Evolutionary conservation across 768 basidiomycete genomes (phyloP).

Genomic region (Rhizopogon rudus): DNA sequence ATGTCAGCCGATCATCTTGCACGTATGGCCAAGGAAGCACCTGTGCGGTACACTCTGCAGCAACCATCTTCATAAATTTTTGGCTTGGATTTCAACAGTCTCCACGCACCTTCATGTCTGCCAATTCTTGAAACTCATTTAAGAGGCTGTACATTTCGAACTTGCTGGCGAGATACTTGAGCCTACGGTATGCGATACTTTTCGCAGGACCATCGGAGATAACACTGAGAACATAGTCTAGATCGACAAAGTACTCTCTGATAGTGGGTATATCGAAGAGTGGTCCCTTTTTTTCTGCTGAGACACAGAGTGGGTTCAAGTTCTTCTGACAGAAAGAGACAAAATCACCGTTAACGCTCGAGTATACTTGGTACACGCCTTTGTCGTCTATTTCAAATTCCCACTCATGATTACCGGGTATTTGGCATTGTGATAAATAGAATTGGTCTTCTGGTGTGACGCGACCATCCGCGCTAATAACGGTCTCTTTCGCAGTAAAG

Average conservation of each 20-base stretch:
- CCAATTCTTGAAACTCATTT: slow-evolving; percentile 90
- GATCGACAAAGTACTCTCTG: slow-evolving; percentile 92
- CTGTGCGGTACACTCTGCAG: slow-evolving; percentile 27
- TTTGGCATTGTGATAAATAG: slow-evolving; percentile 62
- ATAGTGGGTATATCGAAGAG: slow-evolving; percentile 78
- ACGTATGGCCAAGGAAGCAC: slow-evolving; percentile 6
- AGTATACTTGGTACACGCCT: slow-evolving; percentile 89
- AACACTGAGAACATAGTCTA: slow-evolving; percentile 86
- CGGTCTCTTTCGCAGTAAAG: slow-evolving; percentile 54
- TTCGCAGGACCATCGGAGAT: slow-evolving; percentile 96
- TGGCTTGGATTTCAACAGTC: neutral
- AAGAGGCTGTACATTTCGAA: slow-evolving; percentile 90
- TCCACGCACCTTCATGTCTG: slow-evolving; percentile 89
- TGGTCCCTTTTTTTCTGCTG: slow-evolving; percentile 42
- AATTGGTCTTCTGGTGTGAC: slow-evolving; percentile 41
- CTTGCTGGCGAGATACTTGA: slow-evolving; percentile 90
- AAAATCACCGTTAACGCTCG: slow-evolving; percentile 12
- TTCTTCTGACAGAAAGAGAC: neutral
- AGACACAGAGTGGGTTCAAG: neutral
- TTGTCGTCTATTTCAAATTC: slow-evolving; percentile 74
- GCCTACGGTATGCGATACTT: slow-evolving; percentile 86
- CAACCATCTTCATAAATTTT: neutral
- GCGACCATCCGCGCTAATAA: slow-evolving; percentile 36
- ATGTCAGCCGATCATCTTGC: slow-evolving; percentile 2
- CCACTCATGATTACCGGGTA: slow-evolving; percentile 65